These are phyloP conservation scores for Fusarium bulbicola DNA, from an alignment of 2,329 filamentous ascomycete species.

Conservation along the genomic window DNA sequence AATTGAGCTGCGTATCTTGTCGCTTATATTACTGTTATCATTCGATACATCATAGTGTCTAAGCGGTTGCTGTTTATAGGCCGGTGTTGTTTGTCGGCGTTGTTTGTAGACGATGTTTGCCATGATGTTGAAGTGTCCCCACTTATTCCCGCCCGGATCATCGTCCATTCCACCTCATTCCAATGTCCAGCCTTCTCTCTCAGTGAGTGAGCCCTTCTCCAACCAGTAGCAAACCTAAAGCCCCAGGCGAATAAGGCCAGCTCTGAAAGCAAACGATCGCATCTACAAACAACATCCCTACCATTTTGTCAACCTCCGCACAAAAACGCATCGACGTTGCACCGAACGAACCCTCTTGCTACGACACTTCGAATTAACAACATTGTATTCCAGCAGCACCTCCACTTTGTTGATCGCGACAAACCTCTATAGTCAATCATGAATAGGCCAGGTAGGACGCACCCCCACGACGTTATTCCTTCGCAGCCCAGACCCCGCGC, in stretches of 20 bases:
- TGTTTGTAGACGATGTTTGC: conserved; percentile 20
- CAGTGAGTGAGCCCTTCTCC: conserved; percentile 35
- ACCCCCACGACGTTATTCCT: conserved; percentile 41
- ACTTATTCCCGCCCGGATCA: conserved; percentile 50
- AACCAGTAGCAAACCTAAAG: conserved; percentile 35
- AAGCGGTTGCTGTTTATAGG: neutral
- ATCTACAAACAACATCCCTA: conserved; percentile 33
- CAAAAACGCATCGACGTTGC: conserved; percentile 32
- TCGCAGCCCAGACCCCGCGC: conserved; percentile 40
- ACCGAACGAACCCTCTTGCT: conserved; percentile 24
- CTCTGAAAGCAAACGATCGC: conserved; percentile 29
- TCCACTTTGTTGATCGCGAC: conserved; percentile 35
- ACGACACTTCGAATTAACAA: conserved; percentile 25
- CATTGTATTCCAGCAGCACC: conserved; percentile 3
- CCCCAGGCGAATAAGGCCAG: conserved; percentile 28
- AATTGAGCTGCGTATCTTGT: neutral
- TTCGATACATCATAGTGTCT: neutral
- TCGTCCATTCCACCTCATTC: conserved; percentile 30
- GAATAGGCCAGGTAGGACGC: conserved; percentile 68
- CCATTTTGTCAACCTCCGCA: conserved; percentile 37
- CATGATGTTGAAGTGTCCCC: conserved; percentile 49
- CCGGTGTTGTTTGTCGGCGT: neutral
- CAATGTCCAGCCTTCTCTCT: conserved; percentile 35
- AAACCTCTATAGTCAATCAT: conserved; percentile 55
- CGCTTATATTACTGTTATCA: conserved; percentile 25